These are phyloP conservation scores for Claviceps spartinae DNA, from an alignment of 2,329 filamentous ascomycete genomes.

Conservation along the genomic window DNA sequence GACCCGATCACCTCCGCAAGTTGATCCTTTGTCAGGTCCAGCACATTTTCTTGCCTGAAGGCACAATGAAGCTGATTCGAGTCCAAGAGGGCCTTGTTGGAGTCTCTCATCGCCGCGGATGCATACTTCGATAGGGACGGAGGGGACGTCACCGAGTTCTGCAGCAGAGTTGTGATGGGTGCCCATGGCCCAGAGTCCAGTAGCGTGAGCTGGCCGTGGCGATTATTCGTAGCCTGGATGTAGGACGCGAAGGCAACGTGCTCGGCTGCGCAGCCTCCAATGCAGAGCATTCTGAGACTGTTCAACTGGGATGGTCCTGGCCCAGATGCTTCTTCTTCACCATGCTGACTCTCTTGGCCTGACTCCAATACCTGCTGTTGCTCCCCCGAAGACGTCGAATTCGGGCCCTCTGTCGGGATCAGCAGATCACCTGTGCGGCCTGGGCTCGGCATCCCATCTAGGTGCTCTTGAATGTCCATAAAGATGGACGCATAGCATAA, in stretches of 20 bases:
- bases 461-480: slow-evolving; percentile 20
- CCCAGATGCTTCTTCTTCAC: not conserved
- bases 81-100: slow-evolving; percentile 31
- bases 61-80: slow-evolving; percentile 23
- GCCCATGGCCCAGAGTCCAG: slow-evolving; percentile 76
- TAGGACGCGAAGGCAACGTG: slow-evolving; percentile 40
- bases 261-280: slow-evolving; percentile 49
- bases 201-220: slow-evolving; percentile 38
- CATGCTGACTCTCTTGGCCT: not conserved
- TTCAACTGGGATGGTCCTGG: not conserved
- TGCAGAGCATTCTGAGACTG: slow-evolving; percentile 28
- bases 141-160: slow-evolving; percentile 38
- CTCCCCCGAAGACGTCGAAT: not conserved
- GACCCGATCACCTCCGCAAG: slow-evolving; percentile 20
- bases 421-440: not conserved
- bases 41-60: slow-evolving; percentile 36
- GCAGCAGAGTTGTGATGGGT: slow-evolving; percentile 44
- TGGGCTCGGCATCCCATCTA: slow-evolving; percentile 15
- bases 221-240: slow-evolving; percentile 16
- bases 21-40: slow-evolving; percentile 24
- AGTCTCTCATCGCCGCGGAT: slow-evolving; percentile 29
- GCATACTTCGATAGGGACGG: slow-evolving; percentile 39
- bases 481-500: slow-evolving; percentile 62
- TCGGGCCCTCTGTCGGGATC: not conserved
- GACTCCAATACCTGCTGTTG: not conserved